Percentiles rank a stretch among this genome's conserved stretches.
These are phyloP conservation scores for Henningerozyma blattae DNA, from an alignment of 805 yeast species.

Conservation along the genomic window DNA sequence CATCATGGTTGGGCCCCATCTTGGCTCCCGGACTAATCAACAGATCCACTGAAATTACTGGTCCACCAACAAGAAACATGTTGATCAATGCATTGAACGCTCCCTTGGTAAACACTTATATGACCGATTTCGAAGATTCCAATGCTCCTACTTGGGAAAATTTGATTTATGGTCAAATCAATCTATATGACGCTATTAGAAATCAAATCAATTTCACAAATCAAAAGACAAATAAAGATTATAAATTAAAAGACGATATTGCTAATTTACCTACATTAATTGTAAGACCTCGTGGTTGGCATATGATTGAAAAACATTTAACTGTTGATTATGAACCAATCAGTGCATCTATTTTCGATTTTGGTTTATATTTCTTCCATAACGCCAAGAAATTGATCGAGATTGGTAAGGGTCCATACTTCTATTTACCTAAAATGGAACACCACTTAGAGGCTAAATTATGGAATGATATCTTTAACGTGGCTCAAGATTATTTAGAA, in stretches of 20 bases:
- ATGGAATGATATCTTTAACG: constrained; percentile 74
- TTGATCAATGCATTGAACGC: constrained; percentile 72
- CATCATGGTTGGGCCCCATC: constrained; percentile 55
- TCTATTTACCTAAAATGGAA: constrained; percentile 78
- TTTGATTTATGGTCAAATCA: constrained; percentile 71
- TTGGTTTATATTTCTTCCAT: constrained; percentile 67
- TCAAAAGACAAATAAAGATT: constrained; percentile 34
- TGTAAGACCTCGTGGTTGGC: constrained; percentile 87
- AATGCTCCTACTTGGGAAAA: constrained; percentile 77
- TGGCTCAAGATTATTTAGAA: constrained; percentile 58
- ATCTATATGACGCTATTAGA: constrained; percentile 65
- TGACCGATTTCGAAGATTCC: constrained; percentile 82
- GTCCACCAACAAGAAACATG: constrained; percentile 80
- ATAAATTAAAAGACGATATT: constrained; percentile 36
- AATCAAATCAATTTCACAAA: constrained; percentile 43
- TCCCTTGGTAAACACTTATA: constrained; percentile 59
- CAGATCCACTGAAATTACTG: constrained; percentile 74
- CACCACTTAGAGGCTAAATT: constrained; percentile 72
- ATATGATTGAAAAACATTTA: constrained; percentile 63
- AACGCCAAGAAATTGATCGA: constrained; percentile 52
- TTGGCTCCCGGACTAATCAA: constrained; percentile 63
- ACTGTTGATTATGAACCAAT: constrained; percentile 65
- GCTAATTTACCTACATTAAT: constrained; percentile 51
- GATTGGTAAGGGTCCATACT: constrained; percentile 69
- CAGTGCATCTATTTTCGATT: constrained; percentile 67